Evolutionary conservation across 306 rosid genomes (phyloP).

Genomic region (Quercus dentata): DNA sequence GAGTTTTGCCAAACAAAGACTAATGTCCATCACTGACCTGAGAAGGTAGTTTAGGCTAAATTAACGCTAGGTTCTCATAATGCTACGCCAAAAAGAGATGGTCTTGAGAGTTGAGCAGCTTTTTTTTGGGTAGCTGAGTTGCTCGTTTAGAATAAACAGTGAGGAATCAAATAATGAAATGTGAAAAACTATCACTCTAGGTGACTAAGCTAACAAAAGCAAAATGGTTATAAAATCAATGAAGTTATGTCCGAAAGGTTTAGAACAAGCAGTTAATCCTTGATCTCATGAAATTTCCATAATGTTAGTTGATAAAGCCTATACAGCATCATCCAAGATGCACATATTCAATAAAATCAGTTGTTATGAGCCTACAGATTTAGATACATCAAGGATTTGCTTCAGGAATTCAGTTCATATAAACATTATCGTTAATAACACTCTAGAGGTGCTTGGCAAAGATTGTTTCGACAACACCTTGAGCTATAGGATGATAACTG

Average conservation of each 20-base stretch:
- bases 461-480: slow-evolving; percentile 72
- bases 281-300: not conserved
- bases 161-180: too few relatives aligned
- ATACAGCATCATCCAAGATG: slow-evolving; percentile 1
- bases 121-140: too few relatives aligned
- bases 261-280: not conserved
- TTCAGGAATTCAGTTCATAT: not conserved
- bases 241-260: not conserved
- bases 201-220: not conserved
- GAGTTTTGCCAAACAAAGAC: too few relatives aligned
- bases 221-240: not conserved
- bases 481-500: slow-evolving; percentile 89
- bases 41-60: too few relatives aligned
- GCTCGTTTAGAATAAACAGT: too few relatives aligned
- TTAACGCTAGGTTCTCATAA: too few relatives aligned
- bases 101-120: too few relatives aligned
- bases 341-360: not conserved
- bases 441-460: slow-evolving; percentile 57
- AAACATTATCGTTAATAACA: not conserved
- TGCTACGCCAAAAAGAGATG: too few relatives aligned
- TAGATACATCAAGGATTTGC: not conserved
- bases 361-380: not conserved
- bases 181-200: not conserved
- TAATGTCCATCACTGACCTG: too few relatives aligned
- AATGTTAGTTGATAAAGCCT: not conserved